phyloP scores from a whole-genome alignment of 352 stramenopile genomes.

The Phytophthora lateralis region DNA sequence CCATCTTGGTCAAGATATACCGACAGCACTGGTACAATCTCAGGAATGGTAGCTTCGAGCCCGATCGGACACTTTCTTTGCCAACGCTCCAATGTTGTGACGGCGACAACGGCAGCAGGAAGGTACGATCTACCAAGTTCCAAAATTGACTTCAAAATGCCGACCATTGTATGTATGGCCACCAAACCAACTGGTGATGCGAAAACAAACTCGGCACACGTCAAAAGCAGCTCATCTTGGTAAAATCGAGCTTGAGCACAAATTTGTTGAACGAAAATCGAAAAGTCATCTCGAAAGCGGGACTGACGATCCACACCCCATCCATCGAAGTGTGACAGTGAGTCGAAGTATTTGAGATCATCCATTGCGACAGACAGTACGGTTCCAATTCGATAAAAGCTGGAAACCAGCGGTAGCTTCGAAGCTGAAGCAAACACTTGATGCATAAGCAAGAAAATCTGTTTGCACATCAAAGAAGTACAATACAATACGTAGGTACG shows the following conservation, averaged over 20 bases:
- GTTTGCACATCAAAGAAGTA: neutral
- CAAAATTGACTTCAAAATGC: conserved; percentile 55
- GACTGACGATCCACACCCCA: neutral
- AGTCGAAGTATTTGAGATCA: conserved; percentile 34
- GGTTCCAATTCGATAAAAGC: conserved; percentile 64
- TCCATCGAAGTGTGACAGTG: neutral
- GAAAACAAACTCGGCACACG: conserved; percentile 64
- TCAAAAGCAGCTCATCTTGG: conserved; percentile 77
- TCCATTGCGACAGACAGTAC: conserved; percentile 41
- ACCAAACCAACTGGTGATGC: conserved; percentile 51
- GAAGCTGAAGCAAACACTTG: conserved; percentile 35
- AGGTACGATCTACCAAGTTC: conserved; percentile 69
- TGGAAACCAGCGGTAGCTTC: conserved; percentile 55
- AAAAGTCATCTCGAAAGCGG: conserved; percentile 36
- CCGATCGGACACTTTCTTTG: conserved; percentile 31
- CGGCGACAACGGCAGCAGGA: conserved; percentile 58
- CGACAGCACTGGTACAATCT: conserved; percentile 52
- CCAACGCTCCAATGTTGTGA: conserved; percentile 66
- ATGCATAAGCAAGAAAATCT: conserved; percentile 48
- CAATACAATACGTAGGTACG: neutral
- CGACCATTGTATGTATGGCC: conserved; percentile 30
- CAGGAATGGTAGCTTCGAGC: conserved; percentile 42
- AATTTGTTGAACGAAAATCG: conserved; percentile 48
- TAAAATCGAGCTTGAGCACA: conserved; percentile 69
- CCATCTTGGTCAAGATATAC: conserved; percentile 60